Percentiles rank a stretch among this genome's conserved stretches.
phyloP scores from a whole-genome alignment of 331 rosid species.

The Dryas integrifolia region DNA sequence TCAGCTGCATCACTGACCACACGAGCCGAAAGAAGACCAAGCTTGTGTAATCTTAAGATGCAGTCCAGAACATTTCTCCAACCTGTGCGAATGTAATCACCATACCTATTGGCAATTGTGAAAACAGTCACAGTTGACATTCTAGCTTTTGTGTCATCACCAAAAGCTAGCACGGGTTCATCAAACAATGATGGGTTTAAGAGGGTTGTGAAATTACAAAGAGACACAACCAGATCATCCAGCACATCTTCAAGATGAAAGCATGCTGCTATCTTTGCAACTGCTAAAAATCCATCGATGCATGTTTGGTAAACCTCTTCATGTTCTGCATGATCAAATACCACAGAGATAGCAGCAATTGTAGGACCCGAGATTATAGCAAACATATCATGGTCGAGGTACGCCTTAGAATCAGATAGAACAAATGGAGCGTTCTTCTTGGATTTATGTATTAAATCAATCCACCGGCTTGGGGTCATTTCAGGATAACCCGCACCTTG shows the following conservation, averaged over 20 bases:
- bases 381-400: constrained; percentile 92
- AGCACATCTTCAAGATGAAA: constrained; percentile 89
- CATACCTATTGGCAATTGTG: constrained; percentile 80
- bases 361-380: constrained; percentile 88
- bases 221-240: constrained; percentile 91
- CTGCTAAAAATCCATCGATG: constrained; percentile 85
- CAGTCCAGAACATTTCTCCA: constrained; percentile 95
- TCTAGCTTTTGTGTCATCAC: constrained; percentile 82
- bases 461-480: constrained; percentile 93
- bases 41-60: constrained; percentile 75
- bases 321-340: constrained; percentile 86
- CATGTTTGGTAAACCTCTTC: constrained; percentile 85
- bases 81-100: constrained; percentile 77
- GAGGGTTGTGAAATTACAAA: constrained; percentile 83
- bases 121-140: constrained; percentile 93
- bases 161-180: constrained; percentile 83
- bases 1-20: constrained; percentile 91
- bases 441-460: constrained; percentile 76
- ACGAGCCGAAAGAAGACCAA: constrained; percentile 84
- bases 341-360: constrained; percentile 92
- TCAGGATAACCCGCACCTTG: constrained; percentile 88
- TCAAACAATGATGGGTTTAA: constrained; percentile 69
- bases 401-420: constrained; percentile 70
- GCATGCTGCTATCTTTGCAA: constrained; percentile 84
- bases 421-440: constrained; percentile 76